Percentiles rank a stretch among this genome's conserved stretches.
Conservation (phyloP, 2,329 filamentous ascomycete genomes). For the Macroventuria anomochaeta region DNA sequence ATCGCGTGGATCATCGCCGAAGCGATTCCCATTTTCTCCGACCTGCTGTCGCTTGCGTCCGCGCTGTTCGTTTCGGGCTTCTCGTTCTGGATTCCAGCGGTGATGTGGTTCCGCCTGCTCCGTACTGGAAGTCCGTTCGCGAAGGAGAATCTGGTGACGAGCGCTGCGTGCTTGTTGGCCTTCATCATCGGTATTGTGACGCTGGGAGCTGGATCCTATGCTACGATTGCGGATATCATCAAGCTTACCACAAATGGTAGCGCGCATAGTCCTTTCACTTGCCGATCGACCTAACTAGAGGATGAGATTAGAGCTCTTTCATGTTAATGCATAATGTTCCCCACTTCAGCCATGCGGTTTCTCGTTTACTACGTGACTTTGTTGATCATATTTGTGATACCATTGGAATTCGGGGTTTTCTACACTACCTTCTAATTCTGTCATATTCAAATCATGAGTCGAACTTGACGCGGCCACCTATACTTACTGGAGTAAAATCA, state of each 20-base stretch:
- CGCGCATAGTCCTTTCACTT: conserved; percentile 21
- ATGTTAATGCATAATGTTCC: conserved; percentile 8
- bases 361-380: too few species aligned
- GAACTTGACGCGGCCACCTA: too few species aligned
- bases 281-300: conserved; percentile 12
- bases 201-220: conserved; percentile 18
- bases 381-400: too few species aligned
- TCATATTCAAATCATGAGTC: too few species aligned
- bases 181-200: conserved; percentile 19
- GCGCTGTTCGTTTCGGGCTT: conserved; percentile 22
- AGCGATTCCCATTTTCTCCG: conserved; percentile 23
- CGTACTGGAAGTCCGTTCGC: conserved; percentile 13
- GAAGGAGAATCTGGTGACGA: conserved; percentile 14
- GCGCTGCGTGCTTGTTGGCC: conserved; percentile 16
- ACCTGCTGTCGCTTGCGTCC: conserved; percentile 20
- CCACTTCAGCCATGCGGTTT: background rate
- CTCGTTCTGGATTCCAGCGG: conserved; percentile 22
- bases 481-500: too few species aligned
- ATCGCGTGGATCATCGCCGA: conserved; percentile 24
- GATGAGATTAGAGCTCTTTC: too few species aligned
- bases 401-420: too few species aligned
- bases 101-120: conserved; percentile 22
- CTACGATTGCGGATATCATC: conserved; percentile 22
- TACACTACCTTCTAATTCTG: too few species aligned
- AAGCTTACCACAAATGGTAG: conserved; percentile 13